Conservation (phyloP, 148 eudicot genomes). For the Cornus controversa region DNA sequence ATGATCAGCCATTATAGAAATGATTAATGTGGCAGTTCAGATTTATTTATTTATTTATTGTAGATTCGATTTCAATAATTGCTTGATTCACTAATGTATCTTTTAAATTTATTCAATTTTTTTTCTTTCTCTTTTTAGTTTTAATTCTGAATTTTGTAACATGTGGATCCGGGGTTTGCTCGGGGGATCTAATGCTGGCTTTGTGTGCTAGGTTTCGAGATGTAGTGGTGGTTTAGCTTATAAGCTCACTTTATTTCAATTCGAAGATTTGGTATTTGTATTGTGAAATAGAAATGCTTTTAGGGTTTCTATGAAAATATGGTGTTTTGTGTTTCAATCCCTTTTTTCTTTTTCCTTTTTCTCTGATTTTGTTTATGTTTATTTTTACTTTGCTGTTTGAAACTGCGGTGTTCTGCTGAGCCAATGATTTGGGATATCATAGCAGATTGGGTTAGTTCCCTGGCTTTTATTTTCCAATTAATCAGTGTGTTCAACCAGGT, state of each 20-base stretch:
- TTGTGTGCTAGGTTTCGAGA: background rate
- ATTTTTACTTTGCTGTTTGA: background rate
- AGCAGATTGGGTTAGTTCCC: background rate
- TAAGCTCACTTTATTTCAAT: background rate
- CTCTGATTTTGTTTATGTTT: background rate
- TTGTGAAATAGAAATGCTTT: background rate
- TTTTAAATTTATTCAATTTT: background rate
- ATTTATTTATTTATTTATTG: background rate
- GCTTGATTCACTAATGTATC: background rate
- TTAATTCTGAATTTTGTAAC: background rate
- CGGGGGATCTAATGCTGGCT: conserved; percentile 2
- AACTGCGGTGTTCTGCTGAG: background rate
- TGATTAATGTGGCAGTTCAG: conserved; percentile 8
- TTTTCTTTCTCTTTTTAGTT: background rate
- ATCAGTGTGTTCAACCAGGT: background rate
- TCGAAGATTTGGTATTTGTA: background rate
- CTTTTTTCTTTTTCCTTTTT: background rate
- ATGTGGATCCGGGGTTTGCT: background rate
- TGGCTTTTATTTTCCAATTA: background rate
- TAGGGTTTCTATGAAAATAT: background rate
- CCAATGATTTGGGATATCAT: background rate
- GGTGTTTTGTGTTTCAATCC: background rate
- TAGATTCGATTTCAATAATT: background rate
- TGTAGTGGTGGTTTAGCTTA: background rate
- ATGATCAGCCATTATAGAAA: background rate